Conservation (phyloP, 805 yeast species). For the Limtongia smithiae region DNA sequence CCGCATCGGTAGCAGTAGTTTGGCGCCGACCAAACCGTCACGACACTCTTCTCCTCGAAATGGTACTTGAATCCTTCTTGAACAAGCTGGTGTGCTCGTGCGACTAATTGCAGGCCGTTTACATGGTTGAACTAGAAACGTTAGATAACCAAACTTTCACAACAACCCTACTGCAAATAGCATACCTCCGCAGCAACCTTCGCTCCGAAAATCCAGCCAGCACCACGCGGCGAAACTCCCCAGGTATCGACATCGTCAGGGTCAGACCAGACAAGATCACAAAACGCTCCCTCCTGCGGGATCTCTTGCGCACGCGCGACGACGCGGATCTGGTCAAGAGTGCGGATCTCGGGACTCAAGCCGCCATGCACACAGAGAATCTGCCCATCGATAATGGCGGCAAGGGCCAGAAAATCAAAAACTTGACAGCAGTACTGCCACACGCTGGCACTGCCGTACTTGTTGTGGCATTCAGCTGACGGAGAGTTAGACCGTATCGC, state of each 20-base stretch:
- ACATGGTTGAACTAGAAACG: slow-evolving; percentile 73
- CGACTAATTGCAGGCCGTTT: slow-evolving; percentile 80
- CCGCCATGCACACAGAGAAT: slow-evolving; percentile 97
- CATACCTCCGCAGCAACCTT: slow-evolving; percentile 76
- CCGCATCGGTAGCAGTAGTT: slow-evolving; percentile 97
- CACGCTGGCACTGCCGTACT: slow-evolving; percentile 87
- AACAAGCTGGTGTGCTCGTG: slow-evolving; percentile 95
- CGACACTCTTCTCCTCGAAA: slow-evolving; percentile 93
- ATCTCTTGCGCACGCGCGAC: slow-evolving; percentile 95
- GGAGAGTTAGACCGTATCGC: slow-evolving; percentile 45
- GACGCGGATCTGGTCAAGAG: slow-evolving; percentile 94
- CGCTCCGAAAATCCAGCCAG: slow-evolving; percentile 96
- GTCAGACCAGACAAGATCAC: slow-evolving; percentile 96
- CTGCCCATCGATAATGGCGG: slow-evolving; percentile 94
- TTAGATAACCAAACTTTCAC: not conserved
- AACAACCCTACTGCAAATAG: not conserved
- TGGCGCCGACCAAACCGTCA: slow-evolving; percentile 97
- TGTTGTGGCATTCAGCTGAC: slow-evolving; percentile 84
- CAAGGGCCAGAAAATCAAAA: slow-evolving; percentile 86
- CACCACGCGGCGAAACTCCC: slow-evolving; percentile 98
- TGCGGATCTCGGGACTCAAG: slow-evolving; percentile 91
- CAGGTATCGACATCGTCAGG: slow-evolving; percentile 97
- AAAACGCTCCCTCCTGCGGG: slow-evolving; percentile 98
- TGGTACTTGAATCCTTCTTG: slow-evolving; percentile 98
- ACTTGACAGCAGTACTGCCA: slow-evolving; percentile 96